A percentile compares a stretch with the other conserved stretches of the same genome.
phyloP scores from a whole-genome alignment of 352 stramenopile species.

The Pythium aristosporum region DNA sequence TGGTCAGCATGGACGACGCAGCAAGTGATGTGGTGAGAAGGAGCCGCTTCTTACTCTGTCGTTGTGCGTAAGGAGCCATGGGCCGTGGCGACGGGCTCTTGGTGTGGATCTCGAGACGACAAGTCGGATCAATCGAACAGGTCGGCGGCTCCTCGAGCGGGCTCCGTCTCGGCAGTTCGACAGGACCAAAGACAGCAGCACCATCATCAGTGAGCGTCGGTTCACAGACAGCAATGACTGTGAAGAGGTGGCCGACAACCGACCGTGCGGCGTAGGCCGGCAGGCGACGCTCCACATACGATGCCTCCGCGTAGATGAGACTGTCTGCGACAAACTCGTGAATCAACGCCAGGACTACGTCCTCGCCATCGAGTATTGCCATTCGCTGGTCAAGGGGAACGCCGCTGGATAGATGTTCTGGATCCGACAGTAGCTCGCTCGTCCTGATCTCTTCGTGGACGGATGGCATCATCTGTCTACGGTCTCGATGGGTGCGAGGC shows the following conservation, averaged over 20 bases:
- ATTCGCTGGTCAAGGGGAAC: background rate
- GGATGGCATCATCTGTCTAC: background rate
- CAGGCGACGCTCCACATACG: conserved; percentile 30
- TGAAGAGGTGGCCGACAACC: conserved; percentile 25
- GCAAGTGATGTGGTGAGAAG: conserved; percentile 12
- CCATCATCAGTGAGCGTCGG: background rate
- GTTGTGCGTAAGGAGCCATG: background rate
- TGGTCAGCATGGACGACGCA: conserved; percentile 3
- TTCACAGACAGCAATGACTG: conserved; percentile 10
- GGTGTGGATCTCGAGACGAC: conserved; percentile 12
- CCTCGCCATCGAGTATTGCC: conserved; percentile 27
- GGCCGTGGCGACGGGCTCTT: conserved; percentile 2
- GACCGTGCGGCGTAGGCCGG: conserved; percentile 29
- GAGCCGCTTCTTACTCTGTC: conserved; percentile 19
- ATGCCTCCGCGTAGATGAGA: conserved; percentile 20
- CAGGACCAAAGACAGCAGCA: background rate
- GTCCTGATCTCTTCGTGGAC: background rate
- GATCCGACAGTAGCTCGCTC: background rate
- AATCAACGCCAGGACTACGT: conserved; percentile 30
- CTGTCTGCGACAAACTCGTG: conserved; percentile 20
- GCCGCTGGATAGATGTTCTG: background rate
- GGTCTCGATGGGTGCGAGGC: background rate
- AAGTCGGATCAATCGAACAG: conserved; percentile 18
- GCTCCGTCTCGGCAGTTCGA: background rate
- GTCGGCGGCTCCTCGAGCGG: conserved; percentile 4